Conservation (phyloP, 805 yeast species). For the Teunomyces lycoperdinae region DNA sequence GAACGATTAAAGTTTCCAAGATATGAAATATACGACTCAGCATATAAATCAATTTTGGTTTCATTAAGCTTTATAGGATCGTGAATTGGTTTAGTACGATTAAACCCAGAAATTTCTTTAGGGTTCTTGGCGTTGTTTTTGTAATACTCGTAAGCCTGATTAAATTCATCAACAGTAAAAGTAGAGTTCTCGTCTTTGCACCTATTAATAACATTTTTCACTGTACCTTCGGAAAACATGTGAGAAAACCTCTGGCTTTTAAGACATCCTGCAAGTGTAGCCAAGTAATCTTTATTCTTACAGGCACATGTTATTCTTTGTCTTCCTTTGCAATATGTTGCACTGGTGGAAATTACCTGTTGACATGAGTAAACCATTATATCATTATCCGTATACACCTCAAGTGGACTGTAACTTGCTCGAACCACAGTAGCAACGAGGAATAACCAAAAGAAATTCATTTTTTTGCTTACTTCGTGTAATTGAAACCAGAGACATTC, state of each 20-base stretch:
- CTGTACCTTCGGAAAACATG: background rate
- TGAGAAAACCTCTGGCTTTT: slow-evolving; percentile 10
- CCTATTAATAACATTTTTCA: slow-evolving; percentile 10
- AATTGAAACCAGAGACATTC: background rate
- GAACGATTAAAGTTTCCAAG: slow-evolving; percentile 23
- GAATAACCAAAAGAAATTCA: background rate
- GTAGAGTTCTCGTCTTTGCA: slow-evolving; percentile 21
- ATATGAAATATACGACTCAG: slow-evolving; percentile 14
- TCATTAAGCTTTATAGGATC: slow-evolving; percentile 25
- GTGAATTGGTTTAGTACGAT: slow-evolving; percentile 13
- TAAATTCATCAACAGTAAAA: slow-evolving; percentile 15
- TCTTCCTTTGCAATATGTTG: slow-evolving; percentile 5
- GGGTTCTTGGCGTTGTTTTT: slow-evolving; percentile 13
- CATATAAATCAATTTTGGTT: slow-evolving; percentile 9
- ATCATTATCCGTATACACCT: background rate
- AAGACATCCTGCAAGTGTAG: slow-evolving; percentile 31
- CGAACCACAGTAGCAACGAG: background rate
- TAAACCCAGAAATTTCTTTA: slow-evolving; percentile 21
- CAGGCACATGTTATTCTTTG: slow-evolving; percentile 21
- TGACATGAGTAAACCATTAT: slow-evolving; percentile 8
- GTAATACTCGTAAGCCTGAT: slow-evolving; percentile 13
- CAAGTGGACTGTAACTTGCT: background rate
- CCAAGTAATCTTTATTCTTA: slow-evolving; percentile 22
- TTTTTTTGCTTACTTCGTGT: background rate
- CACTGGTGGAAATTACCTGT: slow-evolving; percentile 6